phyloP scores from a whole-genome alignment of 441 rosid genomes.

The Pelargonium myrrhifolium region DNA sequence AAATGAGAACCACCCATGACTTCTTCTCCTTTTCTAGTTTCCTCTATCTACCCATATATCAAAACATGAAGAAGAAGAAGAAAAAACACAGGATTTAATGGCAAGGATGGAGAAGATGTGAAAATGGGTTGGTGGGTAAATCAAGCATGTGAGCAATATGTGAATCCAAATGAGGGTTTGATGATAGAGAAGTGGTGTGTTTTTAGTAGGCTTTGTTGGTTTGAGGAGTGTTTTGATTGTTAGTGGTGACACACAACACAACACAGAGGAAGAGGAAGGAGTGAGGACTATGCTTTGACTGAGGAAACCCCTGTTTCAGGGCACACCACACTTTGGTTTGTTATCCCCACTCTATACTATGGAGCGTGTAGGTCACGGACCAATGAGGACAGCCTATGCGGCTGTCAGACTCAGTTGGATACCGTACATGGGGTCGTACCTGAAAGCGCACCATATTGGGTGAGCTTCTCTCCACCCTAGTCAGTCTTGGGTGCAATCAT shows the following conservation, averaged over 20 bases:
- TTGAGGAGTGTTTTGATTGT: no score
- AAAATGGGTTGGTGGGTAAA: not conserved
- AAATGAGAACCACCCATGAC: not conserved
- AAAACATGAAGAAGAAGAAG: not conserved
- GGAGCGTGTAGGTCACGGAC: constrained; percentile 18
- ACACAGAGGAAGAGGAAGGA: no score
- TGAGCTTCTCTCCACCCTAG: no score
- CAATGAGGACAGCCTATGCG: constrained; percentile 10
- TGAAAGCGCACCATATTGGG: constrained; percentile 1
- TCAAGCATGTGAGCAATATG: not conserved
- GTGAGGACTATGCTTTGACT: constrained; percentile 23
- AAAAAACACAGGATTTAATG: not conserved
- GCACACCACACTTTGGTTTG: not conserved
- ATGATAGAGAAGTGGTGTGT: not conserved
- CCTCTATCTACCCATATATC: not conserved
- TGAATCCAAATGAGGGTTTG: not conserved
- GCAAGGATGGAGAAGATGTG: not conserved
- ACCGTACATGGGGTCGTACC: constrained; percentile 33
- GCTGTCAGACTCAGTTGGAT: constrained; percentile 15
- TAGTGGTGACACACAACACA: no score
- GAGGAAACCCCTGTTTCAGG: constrained; percentile 14
- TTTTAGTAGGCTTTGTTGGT: not conserved
- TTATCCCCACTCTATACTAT: not conserved
- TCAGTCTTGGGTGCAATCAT: no score
- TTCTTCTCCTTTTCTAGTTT: not conserved